A percentile compares a stretch with the other conserved stretches of the same genome.
phyloP scores from a whole-genome alignment of 1,284 basidiomycete genomes.

The Ceratobasidium sp. region DNA sequence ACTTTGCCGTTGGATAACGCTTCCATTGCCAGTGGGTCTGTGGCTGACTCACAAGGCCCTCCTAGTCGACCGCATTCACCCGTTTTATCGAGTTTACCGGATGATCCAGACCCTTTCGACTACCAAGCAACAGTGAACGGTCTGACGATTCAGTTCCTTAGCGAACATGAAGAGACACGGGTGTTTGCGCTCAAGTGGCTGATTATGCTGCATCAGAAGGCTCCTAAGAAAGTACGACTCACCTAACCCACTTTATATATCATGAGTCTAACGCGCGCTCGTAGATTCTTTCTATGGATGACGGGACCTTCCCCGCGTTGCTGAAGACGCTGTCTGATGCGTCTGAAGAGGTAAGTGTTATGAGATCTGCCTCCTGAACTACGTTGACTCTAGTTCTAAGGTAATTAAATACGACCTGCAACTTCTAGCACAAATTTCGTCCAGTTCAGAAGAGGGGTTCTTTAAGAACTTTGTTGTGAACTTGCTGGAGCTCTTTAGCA shows the following conservation, averaged over 20 bases:
- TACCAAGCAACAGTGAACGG: conserved; percentile 92
- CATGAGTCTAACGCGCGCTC: background rate
- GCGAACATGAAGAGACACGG: conserved; percentile 95
- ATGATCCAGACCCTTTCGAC: conserved; percentile 84
- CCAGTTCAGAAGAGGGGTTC: conserved; percentile 91
- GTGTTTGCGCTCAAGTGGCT: conserved; percentile 98
- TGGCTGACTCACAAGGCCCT: conserved; percentile 53
- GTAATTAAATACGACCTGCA: conserved; percentile 97
- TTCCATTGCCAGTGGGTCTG: conserved; percentile 45
- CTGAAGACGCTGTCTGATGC: conserved; percentile 96
- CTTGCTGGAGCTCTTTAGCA: conserved; percentile 92
- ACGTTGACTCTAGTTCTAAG: conserved; percentile 50
- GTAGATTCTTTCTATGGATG: conserved; percentile 93
- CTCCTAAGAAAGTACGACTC: conserved; percentile 82
- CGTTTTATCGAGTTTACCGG: conserved; percentile 44
- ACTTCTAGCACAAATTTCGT: conserved; percentile 95
- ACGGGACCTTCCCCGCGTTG: conserved; percentile 94
- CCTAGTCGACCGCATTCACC: conserved; percentile 48
- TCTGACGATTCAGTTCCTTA: conserved; percentile 91
- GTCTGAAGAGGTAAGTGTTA: conserved; percentile 80
- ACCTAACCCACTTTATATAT: conserved; percentile 23
- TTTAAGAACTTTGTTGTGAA: conserved; percentile 97
- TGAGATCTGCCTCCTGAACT: background rate
- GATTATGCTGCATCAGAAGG: conserved; percentile 97
- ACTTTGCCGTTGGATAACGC: conserved; percentile 20